These are phyloP conservation scores for Rhizophora mangle DNA, from an alignment of 345 rosid genomes.

Conservation along the genomic window DNA sequence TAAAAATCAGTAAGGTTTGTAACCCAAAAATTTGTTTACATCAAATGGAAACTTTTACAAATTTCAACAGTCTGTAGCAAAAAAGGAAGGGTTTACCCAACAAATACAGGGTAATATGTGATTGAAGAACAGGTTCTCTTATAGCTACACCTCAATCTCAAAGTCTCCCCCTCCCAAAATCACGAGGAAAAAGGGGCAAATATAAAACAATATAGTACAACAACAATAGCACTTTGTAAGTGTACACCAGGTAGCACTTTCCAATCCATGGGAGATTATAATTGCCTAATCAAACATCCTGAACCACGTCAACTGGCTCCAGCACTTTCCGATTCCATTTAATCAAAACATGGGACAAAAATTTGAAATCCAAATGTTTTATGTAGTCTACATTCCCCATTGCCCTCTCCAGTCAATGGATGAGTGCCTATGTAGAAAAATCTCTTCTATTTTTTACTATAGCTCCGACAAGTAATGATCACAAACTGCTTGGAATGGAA, in stretches of 20 bases:
- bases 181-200: too few species aligned
- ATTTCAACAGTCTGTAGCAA: background rate
- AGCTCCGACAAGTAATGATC: too few species aligned
- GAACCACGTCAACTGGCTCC: background rate
- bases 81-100: background rate
- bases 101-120: background rate
- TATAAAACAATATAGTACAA: too few species aligned
- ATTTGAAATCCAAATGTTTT: background rate
- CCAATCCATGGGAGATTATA: too few species aligned
- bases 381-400: background rate
- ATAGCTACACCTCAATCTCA: too few species aligned
- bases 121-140: too few species aligned
- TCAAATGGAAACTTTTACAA: background rate
- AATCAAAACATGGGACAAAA: background rate
- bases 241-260: too few species aligned
- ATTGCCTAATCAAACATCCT: too few species aligned
- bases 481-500: background rate
- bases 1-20: background rate
- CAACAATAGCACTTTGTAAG: too few species aligned
- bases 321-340: too few species aligned
- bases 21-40: background rate
- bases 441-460: background rate
- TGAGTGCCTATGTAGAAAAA: background rate
- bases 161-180: too few species aligned
- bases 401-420: background rate